These are phyloP conservation scores for Pulveroboletus sp. DNA, from an alignment of 768 basidiomycete genomes.

Conservation along the genomic window DNA sequence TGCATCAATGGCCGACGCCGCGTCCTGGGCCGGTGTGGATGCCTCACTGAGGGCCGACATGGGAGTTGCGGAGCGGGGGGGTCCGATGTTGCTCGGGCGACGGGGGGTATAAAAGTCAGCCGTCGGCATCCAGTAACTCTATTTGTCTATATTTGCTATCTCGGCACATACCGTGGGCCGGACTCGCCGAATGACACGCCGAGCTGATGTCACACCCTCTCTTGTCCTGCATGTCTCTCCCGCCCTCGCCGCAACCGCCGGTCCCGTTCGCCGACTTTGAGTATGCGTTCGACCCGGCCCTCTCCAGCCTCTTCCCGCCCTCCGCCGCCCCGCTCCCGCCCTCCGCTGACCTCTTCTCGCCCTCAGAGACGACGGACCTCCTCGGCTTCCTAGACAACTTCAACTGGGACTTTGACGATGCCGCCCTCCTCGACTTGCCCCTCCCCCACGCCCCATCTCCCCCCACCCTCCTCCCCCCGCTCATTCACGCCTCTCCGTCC, in stretches of 20 bases:
- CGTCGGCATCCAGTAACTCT: constrained; percentile 22
- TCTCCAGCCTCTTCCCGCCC: constrained; percentile 54
- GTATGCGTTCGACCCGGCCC: constrained; percentile 64
- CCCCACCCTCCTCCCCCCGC: background rate
- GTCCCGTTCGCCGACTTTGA: constrained; percentile 67
- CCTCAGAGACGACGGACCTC: constrained; percentile 73
- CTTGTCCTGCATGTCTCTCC: constrained; percentile 21
- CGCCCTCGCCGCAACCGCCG: constrained; percentile 42
- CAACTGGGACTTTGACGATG: constrained; percentile 60
- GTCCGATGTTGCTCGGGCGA: constrained; percentile 29
- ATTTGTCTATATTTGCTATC: constrained; percentile 27
- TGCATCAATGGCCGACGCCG: constrained; percentile 58
- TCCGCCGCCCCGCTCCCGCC: constrained; percentile 61
- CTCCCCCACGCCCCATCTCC: constrained; percentile 3
- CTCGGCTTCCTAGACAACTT: constrained; percentile 84
- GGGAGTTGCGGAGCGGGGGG: constrained; percentile 43
- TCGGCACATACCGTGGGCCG: constrained; percentile 20
- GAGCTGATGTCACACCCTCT: background rate
- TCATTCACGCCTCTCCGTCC: constrained; percentile 1
- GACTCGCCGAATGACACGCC: background rate
- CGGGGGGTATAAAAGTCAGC: constrained; percentile 23
- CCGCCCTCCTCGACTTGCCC: constrained; percentile 15
- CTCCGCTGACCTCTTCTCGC: constrained; percentile 76
- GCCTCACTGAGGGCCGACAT: constrained; percentile 79
- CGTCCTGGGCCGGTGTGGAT: constrained; percentile 64